These are phyloP conservation scores for Xylaria sp. DNA, from an alignment of 2,329 filamentous ascomycete genomes.

Conservation along the genomic window DNA sequence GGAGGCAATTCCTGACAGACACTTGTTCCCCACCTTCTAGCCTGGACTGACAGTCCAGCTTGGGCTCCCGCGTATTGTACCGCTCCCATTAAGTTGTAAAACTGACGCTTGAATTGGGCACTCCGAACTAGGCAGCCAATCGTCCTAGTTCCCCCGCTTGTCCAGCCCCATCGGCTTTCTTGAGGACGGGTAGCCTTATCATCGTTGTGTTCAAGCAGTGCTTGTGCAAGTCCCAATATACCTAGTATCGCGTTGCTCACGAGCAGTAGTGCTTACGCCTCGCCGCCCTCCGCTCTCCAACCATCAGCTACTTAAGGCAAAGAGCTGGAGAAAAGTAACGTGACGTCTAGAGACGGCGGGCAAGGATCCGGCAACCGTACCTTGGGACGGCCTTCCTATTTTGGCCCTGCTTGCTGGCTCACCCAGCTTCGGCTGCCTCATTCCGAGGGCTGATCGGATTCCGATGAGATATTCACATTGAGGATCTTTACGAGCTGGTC, in stretches of 20 bases:
- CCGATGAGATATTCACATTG: conserved; percentile 14
- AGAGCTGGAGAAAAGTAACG: not conserved
- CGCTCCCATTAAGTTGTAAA: too few species aligned
- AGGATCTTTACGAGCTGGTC: conserved; percentile 15
- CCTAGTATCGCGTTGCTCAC: not conserved
- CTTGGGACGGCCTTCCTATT: not conserved
- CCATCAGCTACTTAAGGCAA: not conserved
- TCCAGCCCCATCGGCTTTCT: conserved; percentile 10
- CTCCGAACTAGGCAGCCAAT: not conserved
- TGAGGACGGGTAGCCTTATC: conserved; percentile 7
- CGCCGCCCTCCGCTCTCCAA: not conserved
- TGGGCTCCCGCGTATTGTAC: not conserved
- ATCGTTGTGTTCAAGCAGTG: conserved; percentile 8
- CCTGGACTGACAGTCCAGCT: not conserved
- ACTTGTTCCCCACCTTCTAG: not conserved
- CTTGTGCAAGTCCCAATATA: conserved; percentile 5
- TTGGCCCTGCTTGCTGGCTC: conserved; percentile 1
- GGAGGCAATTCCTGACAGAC: not conserved
- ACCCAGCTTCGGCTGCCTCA: conserved; percentile 12
- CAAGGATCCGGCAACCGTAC: not conserved
- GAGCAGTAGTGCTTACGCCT: not conserved
- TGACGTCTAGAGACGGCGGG: not conserved
- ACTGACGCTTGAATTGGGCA: not conserved
- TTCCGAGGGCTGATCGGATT: conserved; percentile 8
- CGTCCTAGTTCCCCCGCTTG: conserved; percentile 10